Percentiles rank a stretch among this genome's conserved stretches.
Conservation (phyloP, 2,329 filamentous ascomycete genomes). For the Sporothrix phasma region DNA sequence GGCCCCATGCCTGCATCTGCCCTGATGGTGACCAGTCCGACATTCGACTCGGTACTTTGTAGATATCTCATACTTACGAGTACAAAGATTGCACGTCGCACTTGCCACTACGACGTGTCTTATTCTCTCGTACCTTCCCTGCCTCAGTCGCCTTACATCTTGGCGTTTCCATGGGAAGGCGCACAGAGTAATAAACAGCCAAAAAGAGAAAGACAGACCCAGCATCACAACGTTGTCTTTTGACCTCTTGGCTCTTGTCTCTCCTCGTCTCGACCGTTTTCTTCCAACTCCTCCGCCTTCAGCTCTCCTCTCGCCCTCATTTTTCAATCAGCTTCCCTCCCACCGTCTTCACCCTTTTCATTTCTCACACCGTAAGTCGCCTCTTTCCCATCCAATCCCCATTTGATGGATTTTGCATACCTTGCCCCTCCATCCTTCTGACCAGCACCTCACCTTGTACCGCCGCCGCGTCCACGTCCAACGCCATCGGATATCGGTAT, state of each 20-base stretch:
- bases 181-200: background rate
- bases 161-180: background rate
- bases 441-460: background rate
- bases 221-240: background rate
- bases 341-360: background rate
- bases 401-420: conserved; percentile 5
- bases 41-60: too few species aligned
- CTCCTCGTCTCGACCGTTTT: background rate
- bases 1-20: background rate
- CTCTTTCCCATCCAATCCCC: background rate
- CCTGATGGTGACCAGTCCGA: background rate
- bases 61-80: too few species aligned
- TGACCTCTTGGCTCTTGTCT: too few species aligned
- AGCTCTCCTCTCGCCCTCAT: too few species aligned
- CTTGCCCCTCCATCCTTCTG: background rate
- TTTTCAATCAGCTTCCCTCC: too few species aligned
- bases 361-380: background rate
- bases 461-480: background rate
- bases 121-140: background rate
- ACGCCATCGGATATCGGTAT: background rate
- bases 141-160: background rate
- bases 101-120: background rate
- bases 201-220: background rate
- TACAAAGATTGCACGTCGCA: too few species aligned
- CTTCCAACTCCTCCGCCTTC: too few species aligned